These are phyloP conservation scores for Gossypium bickii DNA, from an alignment of 345 rosid genomes.

Conservation along the genomic window DNA sequence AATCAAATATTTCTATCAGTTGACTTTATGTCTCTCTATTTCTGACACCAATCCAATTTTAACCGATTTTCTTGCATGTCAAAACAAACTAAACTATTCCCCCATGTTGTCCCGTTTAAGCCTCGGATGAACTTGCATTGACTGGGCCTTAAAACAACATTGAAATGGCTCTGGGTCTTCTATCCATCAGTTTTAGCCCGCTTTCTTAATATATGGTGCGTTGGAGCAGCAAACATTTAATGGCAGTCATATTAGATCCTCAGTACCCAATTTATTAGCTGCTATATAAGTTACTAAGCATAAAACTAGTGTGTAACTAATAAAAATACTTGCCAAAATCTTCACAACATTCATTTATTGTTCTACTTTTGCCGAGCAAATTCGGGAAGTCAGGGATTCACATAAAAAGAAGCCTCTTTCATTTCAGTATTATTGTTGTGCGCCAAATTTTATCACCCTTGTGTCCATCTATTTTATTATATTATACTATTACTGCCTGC, in stretches of 20 bases:
- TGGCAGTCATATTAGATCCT: conserved; percentile 2
- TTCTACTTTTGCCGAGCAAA: not conserved
- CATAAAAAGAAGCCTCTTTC: not conserved
- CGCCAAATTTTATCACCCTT: not conserved
- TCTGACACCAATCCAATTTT: not conserved
- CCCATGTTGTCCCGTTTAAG: no score
- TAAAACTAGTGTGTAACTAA: not conserved
- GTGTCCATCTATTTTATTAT: not conserved
- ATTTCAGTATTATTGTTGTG: not conserved
- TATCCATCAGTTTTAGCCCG: not conserved
- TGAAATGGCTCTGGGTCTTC: not conserved
- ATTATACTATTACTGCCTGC: not conserved
- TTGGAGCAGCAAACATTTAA: not conserved
- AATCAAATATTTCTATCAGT: no score
- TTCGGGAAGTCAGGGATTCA: not conserved
- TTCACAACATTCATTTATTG: conserved; percentile 6
- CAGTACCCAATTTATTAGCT: not conserved
- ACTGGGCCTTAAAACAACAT: not conserved
- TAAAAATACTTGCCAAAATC: not conserved
- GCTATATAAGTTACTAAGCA: not conserved
- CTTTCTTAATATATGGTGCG: not conserved
- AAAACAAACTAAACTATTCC: not conserved
- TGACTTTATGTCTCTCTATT: not conserved
- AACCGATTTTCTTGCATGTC: conserved; percentile 8
- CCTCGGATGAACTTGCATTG: not conserved